phyloP scores from a whole-genome alignment of 345 rosid genomes.

The Eucalyptus curtisii region DNA sequence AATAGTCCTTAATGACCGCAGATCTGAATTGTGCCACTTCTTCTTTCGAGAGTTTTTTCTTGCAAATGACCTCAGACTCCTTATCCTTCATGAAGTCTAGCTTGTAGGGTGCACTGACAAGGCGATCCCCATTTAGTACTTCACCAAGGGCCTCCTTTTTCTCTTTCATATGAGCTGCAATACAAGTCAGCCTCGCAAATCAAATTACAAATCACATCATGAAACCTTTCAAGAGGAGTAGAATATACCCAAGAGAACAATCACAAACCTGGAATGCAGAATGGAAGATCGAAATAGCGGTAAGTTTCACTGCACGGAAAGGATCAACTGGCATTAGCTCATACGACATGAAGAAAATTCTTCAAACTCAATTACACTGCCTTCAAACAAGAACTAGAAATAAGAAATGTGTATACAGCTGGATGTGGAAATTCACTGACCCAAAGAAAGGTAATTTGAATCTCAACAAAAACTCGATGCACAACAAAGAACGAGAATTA shows the following conservation, averaged over 20 bases:
- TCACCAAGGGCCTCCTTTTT: constrained; percentile 54
- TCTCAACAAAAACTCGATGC: neutral
- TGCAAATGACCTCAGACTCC: constrained; percentile 22
- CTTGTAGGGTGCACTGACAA: constrained; percentile 38
- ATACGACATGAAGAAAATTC: neutral
- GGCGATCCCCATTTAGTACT: constrained; percentile 40
- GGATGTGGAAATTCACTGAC: neutral
- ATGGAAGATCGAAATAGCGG: constrained; percentile 49
- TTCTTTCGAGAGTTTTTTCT: constrained; percentile 14
- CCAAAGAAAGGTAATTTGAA: neutral
- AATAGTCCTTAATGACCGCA: constrained; percentile 30
- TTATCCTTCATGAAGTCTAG: constrained; percentile 32
- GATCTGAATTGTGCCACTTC: constrained; percentile 25
- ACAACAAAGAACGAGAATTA: neutral
- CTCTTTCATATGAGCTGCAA: constrained; percentile 25
- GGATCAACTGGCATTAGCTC: neutral
- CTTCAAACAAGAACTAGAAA: neutral
- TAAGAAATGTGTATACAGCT: neutral
- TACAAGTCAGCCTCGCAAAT: neutral
- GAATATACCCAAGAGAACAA: neutral
- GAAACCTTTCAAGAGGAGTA: neutral
- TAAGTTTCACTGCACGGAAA: constrained; percentile 31
- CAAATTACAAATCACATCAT: neutral
- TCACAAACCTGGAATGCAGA: constrained; percentile 31
- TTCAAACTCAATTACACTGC: neutral